Percentiles rank a stretch among this genome's conserved stretches.
These are phyloP conservation scores for Boletus austroedulis DNA, from an alignment of 1,284 basidiomycete species.

Conservation along the genomic window DNA sequence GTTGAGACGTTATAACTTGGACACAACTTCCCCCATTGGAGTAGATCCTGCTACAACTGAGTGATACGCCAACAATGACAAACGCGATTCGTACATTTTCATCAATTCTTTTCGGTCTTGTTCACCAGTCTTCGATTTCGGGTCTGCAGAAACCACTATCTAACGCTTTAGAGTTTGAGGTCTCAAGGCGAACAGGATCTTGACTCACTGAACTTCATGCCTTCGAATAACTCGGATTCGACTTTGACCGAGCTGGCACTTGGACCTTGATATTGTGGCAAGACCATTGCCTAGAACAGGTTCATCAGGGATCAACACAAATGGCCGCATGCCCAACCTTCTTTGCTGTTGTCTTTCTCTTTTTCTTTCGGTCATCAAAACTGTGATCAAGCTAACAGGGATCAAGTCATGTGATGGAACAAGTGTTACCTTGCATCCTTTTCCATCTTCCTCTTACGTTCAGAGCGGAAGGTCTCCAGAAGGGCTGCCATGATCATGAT, in stretches of 20 bases:
- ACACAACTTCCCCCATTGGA: slow-evolving; percentile 73
- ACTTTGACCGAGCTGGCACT: slow-evolving; percentile 57
- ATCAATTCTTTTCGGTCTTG: slow-evolving; percentile 64
- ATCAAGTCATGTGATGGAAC: neutral
- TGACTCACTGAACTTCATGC: slow-evolving; percentile 72
- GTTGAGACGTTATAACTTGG: slow-evolving; percentile 53
- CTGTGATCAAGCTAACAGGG: slow-evolving; percentile 35
- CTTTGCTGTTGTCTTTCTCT: slow-evolving; percentile 53
- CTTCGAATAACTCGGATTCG: slow-evolving; percentile 66
- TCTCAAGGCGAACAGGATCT: neutral
- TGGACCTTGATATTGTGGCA: slow-evolving; percentile 64
- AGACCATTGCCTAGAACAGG: slow-evolving; percentile 49
- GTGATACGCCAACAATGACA: neutral
- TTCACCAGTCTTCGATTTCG: slow-evolving; percentile 65
- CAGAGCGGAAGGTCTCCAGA: slow-evolving; percentile 56
- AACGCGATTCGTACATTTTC: slow-evolving; percentile 48
- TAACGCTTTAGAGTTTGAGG: neutral
- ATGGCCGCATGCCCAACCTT: slow-evolving; percentile 41
- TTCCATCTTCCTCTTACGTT: slow-evolving; percentile 71
- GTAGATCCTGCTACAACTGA: slow-evolving; percentile 54
- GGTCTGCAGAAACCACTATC: slow-evolving; percentile 75
- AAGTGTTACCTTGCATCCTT: slow-evolving; percentile 47
- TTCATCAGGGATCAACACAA: neutral
- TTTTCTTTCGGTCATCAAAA: slow-evolving; percentile 53
- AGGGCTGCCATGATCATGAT: slow-evolving; percentile 39